These are phyloP conservation scores for Cystobasidium tubakii DNA, from an alignment of 768 basidiomycete species.

Conservation along the genomic window DNA sequence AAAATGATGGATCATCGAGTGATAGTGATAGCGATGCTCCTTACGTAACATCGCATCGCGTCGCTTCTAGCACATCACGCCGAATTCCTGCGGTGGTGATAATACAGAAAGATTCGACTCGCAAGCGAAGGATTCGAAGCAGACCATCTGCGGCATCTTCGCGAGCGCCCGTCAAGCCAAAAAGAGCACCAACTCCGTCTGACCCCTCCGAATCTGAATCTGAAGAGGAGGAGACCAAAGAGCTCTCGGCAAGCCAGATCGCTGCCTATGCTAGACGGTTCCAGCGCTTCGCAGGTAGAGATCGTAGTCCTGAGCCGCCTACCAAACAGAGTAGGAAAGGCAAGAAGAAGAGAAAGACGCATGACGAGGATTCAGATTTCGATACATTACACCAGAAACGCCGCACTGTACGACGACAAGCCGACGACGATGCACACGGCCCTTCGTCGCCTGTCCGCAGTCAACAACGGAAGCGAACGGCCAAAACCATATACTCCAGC, in stretches of 20 bases:
- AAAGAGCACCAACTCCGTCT: slow-evolving; percentile 1
- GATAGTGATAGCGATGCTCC: background rate
- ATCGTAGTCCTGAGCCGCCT: background rate
- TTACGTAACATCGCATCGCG: background rate
- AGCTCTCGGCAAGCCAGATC: background rate
- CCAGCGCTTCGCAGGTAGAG: background rate
- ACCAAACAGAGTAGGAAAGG: background rate
- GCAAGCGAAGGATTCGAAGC: background rate
- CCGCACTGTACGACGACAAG: background rate
- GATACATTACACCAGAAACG: background rate
- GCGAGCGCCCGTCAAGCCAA: background rate
- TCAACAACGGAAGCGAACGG: background rate
- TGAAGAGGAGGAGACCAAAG: background rate
- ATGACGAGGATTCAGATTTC: background rate
- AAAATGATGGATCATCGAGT: background rate
- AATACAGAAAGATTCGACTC: background rate
- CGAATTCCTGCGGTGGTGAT: background rate
- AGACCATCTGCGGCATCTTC: background rate
- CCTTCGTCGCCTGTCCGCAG: background rate
- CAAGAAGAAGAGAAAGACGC: background rate
- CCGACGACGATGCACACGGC: background rate
- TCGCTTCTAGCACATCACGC: background rate
- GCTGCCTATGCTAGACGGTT: background rate
- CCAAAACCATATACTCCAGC: background rate
- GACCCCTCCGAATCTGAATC: background rate